Base-by-base conservation (phyloP, 257 asterid genomes). In the Solanum appendiculatum region DNA sequence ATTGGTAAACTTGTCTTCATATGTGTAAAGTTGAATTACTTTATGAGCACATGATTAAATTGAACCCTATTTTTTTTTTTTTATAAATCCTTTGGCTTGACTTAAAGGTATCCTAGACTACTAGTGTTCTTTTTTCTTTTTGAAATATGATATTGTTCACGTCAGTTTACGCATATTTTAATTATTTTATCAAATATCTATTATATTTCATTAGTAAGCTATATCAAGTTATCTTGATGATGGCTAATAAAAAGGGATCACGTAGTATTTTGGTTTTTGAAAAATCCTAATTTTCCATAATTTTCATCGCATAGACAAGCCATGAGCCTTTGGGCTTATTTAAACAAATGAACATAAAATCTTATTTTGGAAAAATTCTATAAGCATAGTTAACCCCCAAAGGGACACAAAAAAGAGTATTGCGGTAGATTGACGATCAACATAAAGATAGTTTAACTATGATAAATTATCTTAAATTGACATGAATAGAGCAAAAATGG, bases 1-100 rank as follows among this genome's bases (percentile, higher is more conserved):
- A 80, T 29, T 48, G 42, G 25, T 31, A 29, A 81, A 81, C 68
- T 48, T 81, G 85, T 48, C 85, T 81, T 81, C 85, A 48, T 81
- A 18, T 81, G 44, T 29, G 44, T 46, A 81, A 81, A 81, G 85
- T 31, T 48, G 44, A 81, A 31, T 81, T n/a, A 81, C 85, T 81
- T 81, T 81, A 81, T 46, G 29, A 15, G 12, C 18, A 48, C 85
- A 80, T 81, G 31, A 81, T 31, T 81, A 20, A 51, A 31, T 48
- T 48, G 1, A 81, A 31, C 4, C 5, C 2, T 29, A 1, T 48
- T 18, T 20, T 18, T 31, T 37, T 37, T n/a, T n/a, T n/a, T n/a
- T n/a, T n/a, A n/a, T n/a, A n/a, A 36, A 15, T 48, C 20, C 42
- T 81, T 81, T 81, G 21, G 44, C 68, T 68, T 9, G 85, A 48